phyloP scores from a whole-genome alignment of 352 stramenopile genomes.

The Phytophthora lateralis region DNA sequence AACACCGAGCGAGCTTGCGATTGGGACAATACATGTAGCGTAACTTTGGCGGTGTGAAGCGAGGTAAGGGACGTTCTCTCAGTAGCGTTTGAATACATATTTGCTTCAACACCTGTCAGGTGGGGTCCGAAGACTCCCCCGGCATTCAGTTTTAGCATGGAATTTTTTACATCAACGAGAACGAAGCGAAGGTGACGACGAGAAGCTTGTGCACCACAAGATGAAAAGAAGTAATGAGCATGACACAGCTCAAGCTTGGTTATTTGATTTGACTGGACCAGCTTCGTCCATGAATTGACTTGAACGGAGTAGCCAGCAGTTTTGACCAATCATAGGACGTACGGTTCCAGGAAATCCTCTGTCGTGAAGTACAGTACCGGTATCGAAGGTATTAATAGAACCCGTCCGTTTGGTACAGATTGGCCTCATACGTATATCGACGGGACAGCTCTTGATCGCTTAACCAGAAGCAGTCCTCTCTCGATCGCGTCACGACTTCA shows the following conservation, averaged over 20 bases:
- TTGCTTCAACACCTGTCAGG: conserved; percentile 59
- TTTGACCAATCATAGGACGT: conserved; percentile 31
- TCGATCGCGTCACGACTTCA: too few species aligned
- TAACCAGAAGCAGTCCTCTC: too few species aligned
- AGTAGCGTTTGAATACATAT: conserved; percentile 80
- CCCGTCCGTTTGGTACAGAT: too few species aligned
- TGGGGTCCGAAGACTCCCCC: conserved; percentile 25
- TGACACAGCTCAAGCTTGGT: background rate
- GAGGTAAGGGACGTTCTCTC: conserved; percentile 59
- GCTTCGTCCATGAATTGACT: conserved; percentile 7
- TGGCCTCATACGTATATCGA: too few species aligned
- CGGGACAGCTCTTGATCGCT: too few species aligned
- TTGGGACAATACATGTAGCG: background rate
- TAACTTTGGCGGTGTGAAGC: background rate
- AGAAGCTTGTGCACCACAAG: background rate
- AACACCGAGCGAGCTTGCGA: conserved; percentile 77
- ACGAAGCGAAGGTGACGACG: conserved; percentile 5
- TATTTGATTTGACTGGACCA: conserved; percentile 27
- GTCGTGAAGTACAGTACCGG: too few species aligned
- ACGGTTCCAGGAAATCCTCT: too few species aligned
- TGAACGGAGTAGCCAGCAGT: background rate
- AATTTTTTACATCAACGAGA: conserved; percentile 75
- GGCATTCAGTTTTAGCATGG: conserved; percentile 84
- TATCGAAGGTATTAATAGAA: too few species aligned
- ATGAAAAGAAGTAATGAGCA: conserved; percentile 23